Conservation (phyloP, 305 asterid species). For the Plantago coronopus region DNA sequence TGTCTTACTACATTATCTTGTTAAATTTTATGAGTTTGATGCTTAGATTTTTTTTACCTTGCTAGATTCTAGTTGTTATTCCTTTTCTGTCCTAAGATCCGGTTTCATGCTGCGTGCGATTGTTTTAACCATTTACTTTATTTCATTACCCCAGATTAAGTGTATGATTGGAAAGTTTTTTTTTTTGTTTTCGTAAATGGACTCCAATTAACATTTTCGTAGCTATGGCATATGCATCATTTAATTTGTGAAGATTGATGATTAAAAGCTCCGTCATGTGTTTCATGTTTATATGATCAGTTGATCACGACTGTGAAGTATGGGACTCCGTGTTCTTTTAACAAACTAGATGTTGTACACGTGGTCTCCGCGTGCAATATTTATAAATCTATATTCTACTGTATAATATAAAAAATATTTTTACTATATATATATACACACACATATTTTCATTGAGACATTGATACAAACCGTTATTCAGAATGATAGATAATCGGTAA, state of each 20-base stretch:
- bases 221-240: no score
- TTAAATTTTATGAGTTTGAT: neutral
- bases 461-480: no score
- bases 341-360: no score
- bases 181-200: neutral
- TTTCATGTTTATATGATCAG: neutral
- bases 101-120: no score
- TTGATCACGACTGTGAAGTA: neutral
- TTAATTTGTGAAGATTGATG: no score
- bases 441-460: no score
- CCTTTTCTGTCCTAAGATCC: neutral
- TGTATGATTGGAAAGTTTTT: neutral
- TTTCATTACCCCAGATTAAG: neutral
- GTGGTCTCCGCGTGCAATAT: no score
- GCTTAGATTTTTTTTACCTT: constrained; percentile 1
- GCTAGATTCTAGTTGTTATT: constrained; percentile 17
- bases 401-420: no score
- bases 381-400: no score
- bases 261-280: neutral
- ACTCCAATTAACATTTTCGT: neutral
- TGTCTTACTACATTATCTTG: constrained; percentile 11
- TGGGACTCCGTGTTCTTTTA: no score
- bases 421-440: no score
- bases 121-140: neutral
- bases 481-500: no score